Percentiles rank a stretch among this genome's conserved stretches.
These are phyloP conservation scores for Boletus tomentosulus DNA, from an alignment of 768 basidiomycete genomes.

Conservation along the genomic window DNA sequence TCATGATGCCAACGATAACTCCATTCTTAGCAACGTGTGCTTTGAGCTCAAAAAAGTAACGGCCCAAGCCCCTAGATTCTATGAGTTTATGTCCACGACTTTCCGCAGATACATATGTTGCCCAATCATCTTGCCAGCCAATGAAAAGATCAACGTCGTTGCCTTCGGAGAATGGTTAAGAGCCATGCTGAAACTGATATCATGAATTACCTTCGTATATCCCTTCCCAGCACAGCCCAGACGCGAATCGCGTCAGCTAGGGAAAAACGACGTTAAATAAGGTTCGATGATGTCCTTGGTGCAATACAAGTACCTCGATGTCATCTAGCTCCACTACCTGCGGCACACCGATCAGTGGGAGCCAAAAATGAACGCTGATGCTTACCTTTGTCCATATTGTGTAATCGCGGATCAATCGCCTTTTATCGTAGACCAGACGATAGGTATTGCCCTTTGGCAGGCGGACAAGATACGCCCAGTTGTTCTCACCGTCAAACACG, in stretches of 20 bases:
- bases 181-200: neutral
- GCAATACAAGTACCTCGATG: slow-evolving; percentile 22
- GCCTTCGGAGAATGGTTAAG: slow-evolving; percentile 10
- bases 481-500: slow-evolving; percentile 28
- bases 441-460: slow-evolving; percentile 23
- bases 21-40: slow-evolving; percentile 31
- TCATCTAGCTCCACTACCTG: slow-evolving; percentile 30
- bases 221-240: no score
- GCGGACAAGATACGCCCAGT: slow-evolving; percentile 33
- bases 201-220: slow-evolving; percentile 21
- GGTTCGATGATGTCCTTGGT: neutral
- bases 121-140: slow-evolving; percentile 25
- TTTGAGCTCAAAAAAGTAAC: slow-evolving; percentile 27
- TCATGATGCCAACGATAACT: slow-evolving; percentile 29
- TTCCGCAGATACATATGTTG: slow-evolving; percentile 19
- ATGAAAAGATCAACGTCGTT: slow-evolving; percentile 28
- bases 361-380: neutral
- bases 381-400: slow-evolving; percentile 31
- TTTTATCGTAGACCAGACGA: slow-evolving; percentile 26
- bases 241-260: slow-evolving; percentile 31
- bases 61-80: slow-evolving; percentile 24
- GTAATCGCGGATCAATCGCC: slow-evolving; percentile 15
- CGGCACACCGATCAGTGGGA: slow-evolving; percentile 2
- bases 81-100: slow-evolving; percentile 29
- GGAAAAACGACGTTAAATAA: neutral